Base-by-base conservation (phyloP, 257 asterid species). In the Striga asiatica region DNA sequence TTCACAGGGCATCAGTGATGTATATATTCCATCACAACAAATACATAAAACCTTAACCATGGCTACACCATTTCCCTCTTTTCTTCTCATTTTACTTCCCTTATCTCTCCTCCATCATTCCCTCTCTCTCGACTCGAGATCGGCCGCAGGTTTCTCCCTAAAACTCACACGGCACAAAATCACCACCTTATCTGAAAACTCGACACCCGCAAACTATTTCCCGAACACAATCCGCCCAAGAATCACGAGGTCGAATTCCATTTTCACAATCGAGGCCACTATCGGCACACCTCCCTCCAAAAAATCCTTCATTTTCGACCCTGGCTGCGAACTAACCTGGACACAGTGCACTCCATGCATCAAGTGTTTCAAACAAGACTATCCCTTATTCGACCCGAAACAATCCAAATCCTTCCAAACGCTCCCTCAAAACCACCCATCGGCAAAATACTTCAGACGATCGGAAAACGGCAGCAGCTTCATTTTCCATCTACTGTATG, bases 331-430 rank as follows among this genome's bases (percentile, higher is more conserved):
- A 1, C 10, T 52, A 19, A 62, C 55, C 0, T 62, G 68, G 61
- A 62, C 54, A 5, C 45, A 62, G 9, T 61, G 66, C 66, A 21
- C 50, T 0, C 67, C 60, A 0, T 51, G 58, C 39, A 24, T 14
- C 3, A 39, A 41, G 4, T 62, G 45, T 8, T 62, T 52, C 55
- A 27, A 62, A 1, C 68, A 52, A 42, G 19, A 52, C 7, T 8
- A 7, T 8, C 68, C 68, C 27, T 13, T 62, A 3, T 62, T 62
- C 10, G 60, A 62, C 19, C 67, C 67, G 32, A 39, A 1, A 18
- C 24, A 27, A 8, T 62, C 67, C 22, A 52, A 0, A 11, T 39
- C 61, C 16, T 52, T 52, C 25, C 8, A 2, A 29, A 63, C 29
- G 31, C 39, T 63, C 2, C 5, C 39, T 5, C 48, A 18, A 1